A percentile compares a stretch with the other conserved stretches of the same genome.
Conservation (phyloP, 352 stramenopile species). For the Pythium insidiosum region DNA sequence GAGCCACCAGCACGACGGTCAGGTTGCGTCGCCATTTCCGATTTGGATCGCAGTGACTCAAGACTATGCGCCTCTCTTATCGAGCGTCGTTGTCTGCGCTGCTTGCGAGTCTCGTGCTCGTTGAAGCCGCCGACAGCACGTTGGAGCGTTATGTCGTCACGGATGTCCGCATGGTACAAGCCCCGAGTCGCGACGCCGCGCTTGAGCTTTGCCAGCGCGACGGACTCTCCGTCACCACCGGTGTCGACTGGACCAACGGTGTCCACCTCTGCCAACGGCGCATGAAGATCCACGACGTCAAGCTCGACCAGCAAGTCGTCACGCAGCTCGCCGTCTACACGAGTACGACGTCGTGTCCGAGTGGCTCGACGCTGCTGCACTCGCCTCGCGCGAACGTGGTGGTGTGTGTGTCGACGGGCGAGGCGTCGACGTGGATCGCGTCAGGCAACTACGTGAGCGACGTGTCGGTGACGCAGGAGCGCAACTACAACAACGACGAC, state of each 20-base stretch:
- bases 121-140: too few species aligned
- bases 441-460: slow-evolving; percentile 33
- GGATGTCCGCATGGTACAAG: slow-evolving; percentile 6
- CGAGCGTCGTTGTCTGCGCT: too few species aligned
- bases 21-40: too few species aligned
- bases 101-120: too few species aligned
- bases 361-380: slow-evolving; percentile 11
- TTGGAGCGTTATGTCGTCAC: too few species aligned
- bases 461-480: slow-evolving; percentile 28
- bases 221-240: slow-evolving; percentile 28
- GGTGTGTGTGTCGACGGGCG: slow-evolving; percentile 21
- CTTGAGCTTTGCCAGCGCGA: slow-evolving; percentile 5
- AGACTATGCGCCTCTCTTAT: too few species aligned
- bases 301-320: neutral
- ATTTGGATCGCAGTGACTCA: too few species aligned
- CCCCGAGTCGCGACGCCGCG: slow-evolving; percentile 1
- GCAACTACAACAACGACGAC: slow-evolving; percentile 42
- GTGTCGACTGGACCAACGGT: slow-evolving; percentile 5
- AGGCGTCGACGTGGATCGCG: slow-evolving; percentile 10
- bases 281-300: too few species aligned
- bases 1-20: too few species aligned
- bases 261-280: slow-evolving; percentile 13
- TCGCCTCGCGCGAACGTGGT: slow-evolving; percentile 13
- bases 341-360: slow-evolving; percentile 1
- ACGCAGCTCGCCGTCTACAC: too few species aligned